Conservation (phyloP, 257 asterid genomes). For the Plantago ovata region DNA sequence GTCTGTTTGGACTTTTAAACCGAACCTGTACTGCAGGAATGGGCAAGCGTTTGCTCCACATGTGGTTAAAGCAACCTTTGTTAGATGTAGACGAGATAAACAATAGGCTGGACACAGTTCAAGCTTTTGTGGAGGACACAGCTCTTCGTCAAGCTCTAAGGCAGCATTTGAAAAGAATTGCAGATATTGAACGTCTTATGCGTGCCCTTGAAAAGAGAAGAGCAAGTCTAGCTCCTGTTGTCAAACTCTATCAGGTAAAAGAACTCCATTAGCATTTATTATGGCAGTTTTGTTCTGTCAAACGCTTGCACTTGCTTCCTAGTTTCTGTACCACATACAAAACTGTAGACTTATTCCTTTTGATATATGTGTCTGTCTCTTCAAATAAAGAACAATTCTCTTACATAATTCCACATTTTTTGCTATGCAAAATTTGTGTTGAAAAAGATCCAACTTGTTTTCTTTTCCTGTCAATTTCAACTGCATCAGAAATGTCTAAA, state of each 20-base stretch:
- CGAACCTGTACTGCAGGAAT: conserved; percentile 96
- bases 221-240: conserved; percentile 75
- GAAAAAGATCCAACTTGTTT: no score
- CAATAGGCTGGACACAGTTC: conserved; percentile 78
- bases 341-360: no score
- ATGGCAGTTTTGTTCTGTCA: no score
- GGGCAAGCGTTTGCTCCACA: conserved; percentile 91
- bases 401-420: no score
- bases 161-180: conserved; percentile 88
- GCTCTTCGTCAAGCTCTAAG: conserved; percentile 79
- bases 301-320: no score
- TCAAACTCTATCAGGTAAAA: conserved; percentile 92
- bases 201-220: conserved; percentile 76
- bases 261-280: not conserved
- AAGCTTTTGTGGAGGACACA: conserved; percentile 89
- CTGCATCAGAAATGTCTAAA: not conserved
- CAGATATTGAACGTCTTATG: conserved; percentile 79
- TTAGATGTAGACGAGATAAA: conserved; percentile 76
- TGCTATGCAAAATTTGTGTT: no score
- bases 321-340: no score
- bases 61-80: conserved; percentile 93
- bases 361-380: no score
- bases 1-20: conserved; percentile 92
- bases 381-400: no score
- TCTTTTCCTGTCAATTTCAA: not conserved